A percentile compares a stretch with the other conserved stretches of the same genome.
phyloP scores from a whole-genome alignment of 2,329 filamentous ascomycete species.

The Meredithiella fracta region DNA sequence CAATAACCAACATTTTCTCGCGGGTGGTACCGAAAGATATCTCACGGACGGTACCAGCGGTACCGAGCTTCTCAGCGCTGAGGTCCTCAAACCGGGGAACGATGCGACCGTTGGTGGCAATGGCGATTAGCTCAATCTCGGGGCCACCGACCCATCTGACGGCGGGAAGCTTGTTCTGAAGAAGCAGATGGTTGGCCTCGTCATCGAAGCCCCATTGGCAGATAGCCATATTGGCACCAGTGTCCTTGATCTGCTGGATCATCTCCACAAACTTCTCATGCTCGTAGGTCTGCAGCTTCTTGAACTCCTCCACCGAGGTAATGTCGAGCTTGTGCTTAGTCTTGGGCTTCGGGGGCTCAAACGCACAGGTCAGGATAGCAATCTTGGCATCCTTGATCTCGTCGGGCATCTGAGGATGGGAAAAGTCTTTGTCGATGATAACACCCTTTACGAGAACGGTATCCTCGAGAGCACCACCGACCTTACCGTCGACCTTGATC shows the following conservation, averaged over 20 bases:
- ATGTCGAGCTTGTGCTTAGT: conserved; percentile 99
- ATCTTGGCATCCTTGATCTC: conserved; percentile 93
- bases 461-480: conserved; percentile 85
- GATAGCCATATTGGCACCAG: conserved; percentile 90
- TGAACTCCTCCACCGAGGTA: conserved; percentile 92
- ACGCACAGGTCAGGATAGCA: conserved; percentile 92
- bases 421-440: conserved; percentile 99
- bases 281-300: conserved; percentile 92
- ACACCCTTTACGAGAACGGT: conserved; percentile 91
- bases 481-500: conserved; percentile 98
- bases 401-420: conserved; percentile 95
- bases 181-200: conserved; percentile 89
- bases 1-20: conserved; percentile 99
- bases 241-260: conserved; percentile 96
- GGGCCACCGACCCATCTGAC: conserved; percentile 96
- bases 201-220: conserved; percentile 99
- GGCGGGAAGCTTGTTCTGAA: conserved; percentile 90
- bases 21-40: conserved; percentile 94
- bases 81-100: conserved; percentile 95
- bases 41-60: conserved; percentile 76
- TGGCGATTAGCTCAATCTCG: conserved; percentile 95
- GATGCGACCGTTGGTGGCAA: conserved; percentile 94
- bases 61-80: conserved; percentile 76
- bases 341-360: conserved; percentile 98
- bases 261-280: conserved; percentile 94